These are phyloP conservation scores for Acrodontium crateriforme DNA, from an alignment of 2,329 filamentous ascomycete species.

Conservation along the genomic window DNA sequence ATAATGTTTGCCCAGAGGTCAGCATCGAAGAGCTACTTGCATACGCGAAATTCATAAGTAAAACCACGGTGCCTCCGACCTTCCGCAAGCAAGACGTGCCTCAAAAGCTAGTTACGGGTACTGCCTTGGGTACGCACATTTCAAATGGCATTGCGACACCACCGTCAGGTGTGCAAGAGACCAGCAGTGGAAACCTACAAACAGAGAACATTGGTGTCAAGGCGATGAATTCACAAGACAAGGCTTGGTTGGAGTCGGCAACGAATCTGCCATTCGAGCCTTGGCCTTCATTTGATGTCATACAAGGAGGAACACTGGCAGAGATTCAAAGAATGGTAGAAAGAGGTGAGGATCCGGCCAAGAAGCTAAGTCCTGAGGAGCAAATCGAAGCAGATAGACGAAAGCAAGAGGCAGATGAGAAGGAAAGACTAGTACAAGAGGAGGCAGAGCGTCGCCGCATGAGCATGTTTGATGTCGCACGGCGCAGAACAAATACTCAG, in stretches of 20 bases:
- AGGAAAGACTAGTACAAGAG: constrained; percentile 21
- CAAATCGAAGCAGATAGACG: constrained; percentile 24
- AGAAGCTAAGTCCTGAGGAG: constrained; percentile 29
- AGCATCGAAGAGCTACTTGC: constrained; percentile 59
- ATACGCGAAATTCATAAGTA: constrained; percentile 68
- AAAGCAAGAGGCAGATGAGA: constrained; percentile 26
- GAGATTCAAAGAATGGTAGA: constrained; percentile 46
- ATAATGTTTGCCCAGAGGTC: constrained; percentile 36
- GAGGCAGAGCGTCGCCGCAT: constrained; percentile 11
- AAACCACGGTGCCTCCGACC: constrained; percentile 60
- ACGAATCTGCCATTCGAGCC: constrained; percentile 49
- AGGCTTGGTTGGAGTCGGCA: constrained; percentile 23
- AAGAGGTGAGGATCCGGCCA: constrained; percentile 45
- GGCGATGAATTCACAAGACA: constrained; percentile 22
- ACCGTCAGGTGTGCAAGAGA: constrained; percentile 7
- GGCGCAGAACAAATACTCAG: constrained; percentile 4
- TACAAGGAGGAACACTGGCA: constrained; percentile 54
- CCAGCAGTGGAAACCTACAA: constrained; percentile 4
- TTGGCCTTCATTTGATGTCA: constrained; percentile 60
- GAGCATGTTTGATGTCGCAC: constrained; percentile 8
- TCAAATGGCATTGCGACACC: constrained; percentile 21
- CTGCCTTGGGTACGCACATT: constrained; percentile 9
- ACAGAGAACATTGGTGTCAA: constrained; percentile 9
- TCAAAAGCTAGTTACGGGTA: constrained; percentile 3
- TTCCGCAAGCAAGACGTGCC: constrained; percentile 18